Evolutionary conservation across 1,284 basidiomycete genomes (phyloP).

Genomic region (Phlebopus sp.): DNA sequence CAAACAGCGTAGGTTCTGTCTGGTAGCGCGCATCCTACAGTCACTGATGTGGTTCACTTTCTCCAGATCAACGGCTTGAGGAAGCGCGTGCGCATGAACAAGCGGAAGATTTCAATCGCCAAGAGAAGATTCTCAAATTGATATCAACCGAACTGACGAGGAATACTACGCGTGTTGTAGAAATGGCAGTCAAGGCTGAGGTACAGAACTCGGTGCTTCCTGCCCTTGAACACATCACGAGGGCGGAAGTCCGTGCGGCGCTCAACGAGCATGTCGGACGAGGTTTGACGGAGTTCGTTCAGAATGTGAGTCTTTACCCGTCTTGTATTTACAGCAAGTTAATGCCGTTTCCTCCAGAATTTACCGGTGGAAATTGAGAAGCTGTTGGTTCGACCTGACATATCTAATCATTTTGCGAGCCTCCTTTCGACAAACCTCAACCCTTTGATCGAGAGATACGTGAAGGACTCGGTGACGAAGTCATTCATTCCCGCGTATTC

Average conservation of each 20-base stretch:
- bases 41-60: slow-evolving; percentile 9
- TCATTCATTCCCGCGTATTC: slow-evolving; percentile 71
- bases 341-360: slow-evolving; percentile 42
- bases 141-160: slow-evolving; percentile 80
- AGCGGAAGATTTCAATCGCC: slow-evolving; percentile 71
- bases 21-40: slow-evolving; percentile 3
- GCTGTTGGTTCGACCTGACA: slow-evolving; percentile 69
- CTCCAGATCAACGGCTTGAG: slow-evolving; percentile 73
- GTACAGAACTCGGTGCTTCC: slow-evolving; percentile 79
- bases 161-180: slow-evolving; percentile 82
- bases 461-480: slow-evolving; percentile 75
- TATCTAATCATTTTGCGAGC: slow-evolving; percentile 70
- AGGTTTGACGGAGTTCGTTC: slow-evolving; percentile 68
- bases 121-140: slow-evolving; percentile 82
- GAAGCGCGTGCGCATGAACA: slow-evolving; percentile 74
- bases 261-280: slow-evolving; percentile 73
- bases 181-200: slow-evolving; percentile 78
- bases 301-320: slow-evolving; percentile 50
- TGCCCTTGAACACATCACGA: slow-evolving; percentile 74
- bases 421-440: slow-evolving; percentile 65
- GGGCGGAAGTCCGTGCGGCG: slow-evolving; percentile 70
- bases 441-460: slow-evolving; percentile 72
- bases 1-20: slow-evolving; percentile 65
- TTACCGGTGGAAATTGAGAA: slow-evolving; percentile 77
- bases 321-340: slow-evolving; percentile 2